Evolutionary conservation across 2,329 filamentous ascomycete genomes (phyloP), one percentile per base, ranked within the genome.

Genomic region (Trichoderma sp.): DNA sequence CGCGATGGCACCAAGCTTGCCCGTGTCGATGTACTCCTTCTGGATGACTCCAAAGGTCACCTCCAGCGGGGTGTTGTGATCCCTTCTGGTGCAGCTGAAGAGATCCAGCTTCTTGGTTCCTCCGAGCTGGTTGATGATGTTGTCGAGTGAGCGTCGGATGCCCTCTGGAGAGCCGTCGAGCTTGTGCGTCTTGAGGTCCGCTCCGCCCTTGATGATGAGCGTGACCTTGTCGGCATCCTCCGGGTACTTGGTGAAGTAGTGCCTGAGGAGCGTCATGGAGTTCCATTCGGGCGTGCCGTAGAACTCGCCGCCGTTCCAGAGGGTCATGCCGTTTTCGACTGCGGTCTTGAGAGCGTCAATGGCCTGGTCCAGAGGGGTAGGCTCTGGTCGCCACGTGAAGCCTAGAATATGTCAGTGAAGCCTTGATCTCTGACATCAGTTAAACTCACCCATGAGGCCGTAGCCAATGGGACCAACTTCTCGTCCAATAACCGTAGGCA

Each of bases 271-370:
- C 39, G 83, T 82, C 71, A 88, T 85, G 71, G 74, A 78, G 76
- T 89, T 88, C 71, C 80, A 80, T 21, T 84, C 78, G 1, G 82
- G 81, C 0, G 79, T 77, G 45, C 88, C 88, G 76, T 91, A 91
- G 72, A 90, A 83, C 71, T 89, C 86, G 67, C 81, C 87, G 44
- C 80, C 86, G 70, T 88, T 89, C 86, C 87, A 90, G 63, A 82
- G 78, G 67, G 76, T 82, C 70, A 75, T 77, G 63, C 81, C 79
- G 12, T 73, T 72, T 26, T 75, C 68, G 14, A 88, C 73, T 6
- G 86, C 78, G 19, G 83, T 79, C 69, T 83, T 82, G 75, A 90
- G 79, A 12, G 84, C 82, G 50, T 81, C 81, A 67, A 88, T 81
- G 44, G 82, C 78, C 67, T 83, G 76, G 41, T 85, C 80, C 15